Percentiles rank a stretch among this genome's conserved stretches.
Evolutionary conservation across 331 rosid species (phyloP).

Genomic region (Ulmus americana): DNA sequence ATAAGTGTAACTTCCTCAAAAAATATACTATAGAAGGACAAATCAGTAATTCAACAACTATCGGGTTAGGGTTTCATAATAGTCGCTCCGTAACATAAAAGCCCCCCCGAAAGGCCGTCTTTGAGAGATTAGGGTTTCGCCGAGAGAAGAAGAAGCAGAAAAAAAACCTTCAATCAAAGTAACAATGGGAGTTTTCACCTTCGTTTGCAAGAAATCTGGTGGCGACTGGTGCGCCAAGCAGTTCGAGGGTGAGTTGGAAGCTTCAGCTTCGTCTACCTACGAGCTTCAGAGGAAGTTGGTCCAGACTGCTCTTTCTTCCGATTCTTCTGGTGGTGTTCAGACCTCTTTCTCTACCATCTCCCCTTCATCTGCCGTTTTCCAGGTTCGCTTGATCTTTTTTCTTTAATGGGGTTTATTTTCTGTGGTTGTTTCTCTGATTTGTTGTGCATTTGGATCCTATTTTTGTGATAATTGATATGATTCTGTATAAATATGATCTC

Average conservation of each 20-base stretch:
- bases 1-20: too few relatives aligned
- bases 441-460: too few relatives aligned
- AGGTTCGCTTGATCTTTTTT: slow-evolving; percentile 29
- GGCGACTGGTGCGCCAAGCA: slow-evolving; percentile 76
- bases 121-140: slow-evolving; percentile 10
- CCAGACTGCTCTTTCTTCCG: slow-evolving; percentile 51
- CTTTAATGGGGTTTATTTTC: neutral
- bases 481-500: neutral
- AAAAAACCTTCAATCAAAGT: too few relatives aligned
- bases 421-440: neutral
- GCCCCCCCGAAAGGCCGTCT: neutral
- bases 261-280: slow-evolving; percentile 50
- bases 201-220: slow-evolving; percentile 52
- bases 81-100: neutral
- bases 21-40: neutral
- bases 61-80: slow-evolving; percentile 2
- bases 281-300: slow-evolving; percentile 82
- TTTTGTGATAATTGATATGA: too few relatives aligned
- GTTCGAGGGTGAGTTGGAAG: slow-evolving; percentile 63
- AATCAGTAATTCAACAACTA: neutral
- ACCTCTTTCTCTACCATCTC: slow-evolving; percentile 58
- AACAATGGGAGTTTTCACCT: slow-evolving; percentile 84
- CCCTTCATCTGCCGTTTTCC: slow-evolving; percentile 71
- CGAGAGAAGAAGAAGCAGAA: slow-evolving; percentile 1
- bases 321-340: slow-evolving; percentile 70